phyloP scores from a whole-genome alignment of 345 rosid genomes.

The Aquilaria malaccensis region DNA sequence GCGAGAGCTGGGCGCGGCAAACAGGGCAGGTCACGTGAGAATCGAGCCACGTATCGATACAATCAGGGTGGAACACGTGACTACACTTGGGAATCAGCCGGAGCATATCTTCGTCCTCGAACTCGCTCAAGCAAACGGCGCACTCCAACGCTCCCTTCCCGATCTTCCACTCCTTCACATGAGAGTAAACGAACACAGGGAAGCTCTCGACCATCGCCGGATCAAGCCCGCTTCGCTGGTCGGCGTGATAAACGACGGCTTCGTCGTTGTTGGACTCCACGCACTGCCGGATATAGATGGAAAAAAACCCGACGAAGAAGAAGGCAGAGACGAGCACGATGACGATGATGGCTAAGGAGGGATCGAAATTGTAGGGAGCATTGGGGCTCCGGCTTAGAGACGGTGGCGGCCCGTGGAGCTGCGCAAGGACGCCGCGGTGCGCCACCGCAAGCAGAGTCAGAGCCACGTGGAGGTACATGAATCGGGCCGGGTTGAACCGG shows the following conservation, averaged over 20 bases:
- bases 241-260: background rate
- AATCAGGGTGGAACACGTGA: constrained; percentile 49
- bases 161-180: constrained; percentile 36
- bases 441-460: background rate
- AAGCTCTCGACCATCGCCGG: constrained; percentile 39
- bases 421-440: background rate
- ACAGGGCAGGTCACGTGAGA: constrained; percentile 53
- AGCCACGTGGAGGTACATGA: background rate
- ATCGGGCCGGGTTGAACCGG: background rate
- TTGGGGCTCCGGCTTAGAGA: background rate
- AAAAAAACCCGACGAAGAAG: constrained; percentile 18
- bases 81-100: constrained; percentile 43
- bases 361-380: constrained; percentile 14
- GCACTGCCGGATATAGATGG: constrained; percentile 23
- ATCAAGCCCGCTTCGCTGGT: constrained; percentile 39
- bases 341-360: constrained; percentile 17
- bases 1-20: constrained; percentile 42
- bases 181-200: constrained; percentile 52
- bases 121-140: constrained; percentile 42
- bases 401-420: background rate
- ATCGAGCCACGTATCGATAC: constrained; percentile 48
- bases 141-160: constrained; percentile 46
- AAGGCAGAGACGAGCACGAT: constrained; percentile 18
- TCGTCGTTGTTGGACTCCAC: constrained; percentile 5
- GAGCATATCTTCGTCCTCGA: constrained; percentile 33